A percentile compares a stretch with the other conserved stretches of the same genome.
These are phyloP conservation scores for Lasiodiplodia hormozganensis DNA, from an alignment of 2,329 filamentous ascomycete species.

Conservation along the genomic window DNA sequence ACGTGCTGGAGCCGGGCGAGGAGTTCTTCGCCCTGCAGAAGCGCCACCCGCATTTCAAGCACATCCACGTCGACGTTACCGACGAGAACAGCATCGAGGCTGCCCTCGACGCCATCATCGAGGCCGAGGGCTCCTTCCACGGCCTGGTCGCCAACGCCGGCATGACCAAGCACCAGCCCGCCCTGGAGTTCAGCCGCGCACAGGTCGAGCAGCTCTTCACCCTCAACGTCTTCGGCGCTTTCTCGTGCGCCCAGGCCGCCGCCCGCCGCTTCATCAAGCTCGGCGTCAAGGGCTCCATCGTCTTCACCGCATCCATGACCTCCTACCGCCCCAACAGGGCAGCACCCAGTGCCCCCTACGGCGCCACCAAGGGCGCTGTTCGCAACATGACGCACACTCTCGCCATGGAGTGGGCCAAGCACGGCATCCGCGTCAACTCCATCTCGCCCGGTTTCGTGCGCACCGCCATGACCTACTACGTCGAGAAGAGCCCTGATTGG, in stretches of 20 bases:
- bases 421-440: conserved; percentile 44
- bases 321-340: conserved; percentile 58
- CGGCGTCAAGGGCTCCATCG: conserved; percentile 46
- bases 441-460: conserved; percentile 43
- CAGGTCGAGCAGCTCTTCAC: conserved; percentile 52
- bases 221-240: conserved; percentile 58
- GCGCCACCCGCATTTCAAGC: conserved; percentile 52
- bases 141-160: conserved; percentile 53
- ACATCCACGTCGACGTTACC: conserved; percentile 57
- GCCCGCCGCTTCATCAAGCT: conserved; percentile 55
- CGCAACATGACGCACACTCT: conserved; percentile 52
- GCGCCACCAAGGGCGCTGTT: conserved; percentile 52
- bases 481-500: conserved; percentile 58
- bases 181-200: conserved; percentile 51
- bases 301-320: conserved; percentile 59
- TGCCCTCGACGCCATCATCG: conserved; percentile 52
- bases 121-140: conserved; percentile 50
- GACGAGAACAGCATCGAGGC: conserved; percentile 49
- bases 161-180: conserved; percentile 55
- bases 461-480: conserved; percentile 57
- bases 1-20: conserved; percentile 47
- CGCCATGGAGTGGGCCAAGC: conserved; percentile 43
- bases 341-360: conserved; percentile 58
- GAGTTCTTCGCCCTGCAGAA: conserved; percentile 48
- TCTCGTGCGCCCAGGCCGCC: conserved; percentile 55